Percentiles rank a stretch among this genome's conserved stretches.
phyloP scores from a whole-genome alignment of 345 rosid genomes.

The Brassica rapa region DNA sequence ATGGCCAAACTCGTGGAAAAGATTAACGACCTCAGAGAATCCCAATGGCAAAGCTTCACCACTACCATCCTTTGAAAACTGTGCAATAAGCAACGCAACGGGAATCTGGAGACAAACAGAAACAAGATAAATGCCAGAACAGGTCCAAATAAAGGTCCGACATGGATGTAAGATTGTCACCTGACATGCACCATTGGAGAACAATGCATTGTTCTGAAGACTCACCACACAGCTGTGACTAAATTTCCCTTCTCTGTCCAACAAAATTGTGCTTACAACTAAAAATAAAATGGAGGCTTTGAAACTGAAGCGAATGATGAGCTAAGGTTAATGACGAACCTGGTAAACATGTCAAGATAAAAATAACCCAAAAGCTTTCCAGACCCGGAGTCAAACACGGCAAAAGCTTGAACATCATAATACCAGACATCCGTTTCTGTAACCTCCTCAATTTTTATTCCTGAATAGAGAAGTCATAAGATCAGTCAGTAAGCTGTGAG shows the following conservation, averaged over 20 bases:
- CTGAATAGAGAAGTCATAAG: slow-evolving; percentile 43
- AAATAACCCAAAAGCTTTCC: slow-evolving; percentile 85
- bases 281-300: slow-evolving; percentile 19
- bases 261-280: slow-evolving; percentile 14
- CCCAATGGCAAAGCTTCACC: slow-evolving; percentile 59
- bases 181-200: slow-evolving; percentile 62
- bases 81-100: slow-evolving; percentile 73
- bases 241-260: slow-evolving; percentile 84
- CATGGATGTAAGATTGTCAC: slow-evolving; percentile 39
- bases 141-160: slow-evolving; percentile 3
- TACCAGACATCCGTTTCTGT: slow-evolving; percentile 75
- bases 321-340: slow-evolving; percentile 48
- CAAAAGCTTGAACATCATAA: slow-evolving; percentile 63
- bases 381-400: slow-evolving; percentile 76
- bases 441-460: slow-evolving; percentile 79
- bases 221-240: slow-evolving; percentile 78
- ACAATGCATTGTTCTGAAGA: slow-evolving; percentile 79
- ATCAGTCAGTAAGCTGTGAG: slow-evolving; percentile 12
- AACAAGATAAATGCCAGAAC: slow-evolving; percentile 10
- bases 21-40: slow-evolving; percentile 84
- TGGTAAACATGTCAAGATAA: slow-evolving; percentile 78
- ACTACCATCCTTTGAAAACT: slow-evolving; percentile 54
- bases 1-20: slow-evolving; percentile 96
- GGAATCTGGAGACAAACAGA: slow-evolving; percentile 54
- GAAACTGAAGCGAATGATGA: slow-evolving; percentile 13